Evolutionary conservation across 78 protist genomes (phyloP).

Genomic region (Dictyostelium capitatum): DNA sequence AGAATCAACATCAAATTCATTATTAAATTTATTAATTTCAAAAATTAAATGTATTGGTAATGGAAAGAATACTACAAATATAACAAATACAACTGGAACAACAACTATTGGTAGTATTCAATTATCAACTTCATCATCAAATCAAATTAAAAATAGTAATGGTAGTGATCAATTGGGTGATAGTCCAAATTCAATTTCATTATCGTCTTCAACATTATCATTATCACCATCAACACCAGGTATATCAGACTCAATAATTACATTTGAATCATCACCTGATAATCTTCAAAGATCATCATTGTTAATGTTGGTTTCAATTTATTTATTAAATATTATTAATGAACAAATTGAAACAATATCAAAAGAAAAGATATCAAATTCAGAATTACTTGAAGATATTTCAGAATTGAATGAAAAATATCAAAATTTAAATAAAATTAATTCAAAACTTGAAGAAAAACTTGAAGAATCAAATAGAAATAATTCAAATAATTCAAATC

Average conservation of each 20-base stretch:
- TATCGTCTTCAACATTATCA: background rate
- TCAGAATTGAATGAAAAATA: slow-evolving; percentile 58
- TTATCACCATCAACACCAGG: background rate
- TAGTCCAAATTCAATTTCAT: background rate
- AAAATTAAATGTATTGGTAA: background rate
- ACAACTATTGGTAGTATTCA: background rate
- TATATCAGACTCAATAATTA: background rate
- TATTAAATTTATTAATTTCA: background rate
- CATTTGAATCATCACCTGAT: background rate
- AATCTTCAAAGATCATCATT: background rate
- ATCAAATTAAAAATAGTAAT: slow-evolving; percentile 7
- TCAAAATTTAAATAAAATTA: slow-evolving; percentile 26
- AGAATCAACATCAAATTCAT: background rate
- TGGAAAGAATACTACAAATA: background rate
- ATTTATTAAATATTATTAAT: slow-evolving; percentile 3
- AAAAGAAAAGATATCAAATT: slow-evolving; percentile 3
- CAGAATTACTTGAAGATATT: slow-evolving; percentile 60
- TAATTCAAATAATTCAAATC: background rate
- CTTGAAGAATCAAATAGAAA: slow-evolving; percentile 23
- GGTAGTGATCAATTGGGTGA: background rate
- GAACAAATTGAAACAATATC: slow-evolving; percentile 27
- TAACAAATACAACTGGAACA: background rate
- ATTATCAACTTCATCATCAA: background rate
- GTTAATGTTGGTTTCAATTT: slow-evolving; percentile 34
- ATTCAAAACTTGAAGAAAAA: slow-evolving; percentile 51